Conservation (phyloP, 2,329 filamentous ascomycete species). For the Fusarium drepaniforme region DNA sequence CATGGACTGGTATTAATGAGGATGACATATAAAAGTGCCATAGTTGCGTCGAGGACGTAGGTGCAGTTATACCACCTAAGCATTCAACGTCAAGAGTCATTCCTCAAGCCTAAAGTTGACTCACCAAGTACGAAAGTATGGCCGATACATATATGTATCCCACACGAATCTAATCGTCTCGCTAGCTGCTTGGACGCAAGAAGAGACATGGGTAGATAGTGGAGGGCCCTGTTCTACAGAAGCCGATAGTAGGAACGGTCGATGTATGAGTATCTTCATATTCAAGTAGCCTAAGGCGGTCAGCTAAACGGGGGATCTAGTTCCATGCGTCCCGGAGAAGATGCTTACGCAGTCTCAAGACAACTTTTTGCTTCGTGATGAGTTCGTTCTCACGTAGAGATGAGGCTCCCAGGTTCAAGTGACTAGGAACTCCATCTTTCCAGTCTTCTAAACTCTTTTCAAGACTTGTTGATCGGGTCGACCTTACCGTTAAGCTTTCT, state of each 20-base stretch:
- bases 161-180: conserved; percentile 20
- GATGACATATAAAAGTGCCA: conserved; percentile 20
- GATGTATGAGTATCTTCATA: conserved; percentile 15
- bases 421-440: neutral
- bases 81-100: neutral
- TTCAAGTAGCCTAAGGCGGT: conserved; percentile 9
- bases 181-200: conserved; percentile 17
- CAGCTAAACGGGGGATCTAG: neutral
- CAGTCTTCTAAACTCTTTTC: conserved; percentile 10
- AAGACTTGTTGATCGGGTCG: neutral
- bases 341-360: conserved; percentile 11
- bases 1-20: conserved; percentile 2
- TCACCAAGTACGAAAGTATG: conserved; percentile 19
- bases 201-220: neutral
- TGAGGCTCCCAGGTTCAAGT: neutral
- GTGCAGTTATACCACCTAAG: conserved; percentile 24
- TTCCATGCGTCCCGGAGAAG: neutral
- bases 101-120: neutral
- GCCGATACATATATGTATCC: conserved; percentile 17
- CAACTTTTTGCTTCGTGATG: conserved; percentile 23
- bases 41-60: conserved; percentile 17
- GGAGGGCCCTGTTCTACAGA: neutral
- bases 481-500: neutral
- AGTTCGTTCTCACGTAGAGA: conserved; percentile 19
- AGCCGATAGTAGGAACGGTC: conserved; percentile 11